Conservation (phyloP, 192 early-diverging fungal genomes). For the Mortierella antarctica region DNA sequence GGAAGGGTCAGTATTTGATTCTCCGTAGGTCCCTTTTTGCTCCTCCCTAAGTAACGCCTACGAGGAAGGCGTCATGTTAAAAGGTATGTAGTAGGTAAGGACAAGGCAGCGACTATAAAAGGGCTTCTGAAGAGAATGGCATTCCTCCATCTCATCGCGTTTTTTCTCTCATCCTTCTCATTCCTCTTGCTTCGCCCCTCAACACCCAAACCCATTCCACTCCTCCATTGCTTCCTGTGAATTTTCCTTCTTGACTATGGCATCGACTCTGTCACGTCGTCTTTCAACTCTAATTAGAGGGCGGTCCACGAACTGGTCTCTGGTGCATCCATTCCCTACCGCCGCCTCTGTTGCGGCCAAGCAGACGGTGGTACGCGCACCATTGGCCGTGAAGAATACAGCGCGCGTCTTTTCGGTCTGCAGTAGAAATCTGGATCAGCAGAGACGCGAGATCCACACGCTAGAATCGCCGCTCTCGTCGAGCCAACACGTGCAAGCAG, state of each 20-base stretch:
- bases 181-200: background rate
- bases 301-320: too few species aligned
- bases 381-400: too few species aligned
- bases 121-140: background rate
- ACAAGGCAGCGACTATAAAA: background rate
- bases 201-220: background rate
- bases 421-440: background rate
- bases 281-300: background rate
- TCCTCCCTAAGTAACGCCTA: too few species aligned
- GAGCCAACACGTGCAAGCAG: background rate
- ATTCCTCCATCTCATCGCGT: background rate
- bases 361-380: background rate
- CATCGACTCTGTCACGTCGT: slow-evolving; percentile 7
- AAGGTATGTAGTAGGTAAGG: background rate
- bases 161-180: background rate
- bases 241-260: background rate
- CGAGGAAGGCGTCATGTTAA: too few species aligned
- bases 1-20: background rate
- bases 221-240: background rate
- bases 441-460: background rate
- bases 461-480: slow-evolving; percentile 5
- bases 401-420: too few species aligned
- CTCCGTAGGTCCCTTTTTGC: slow-evolving; percentile 4
- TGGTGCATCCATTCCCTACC: too few species aligned
- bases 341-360: background rate